These are phyloP conservation scores for Pythium rishiriense DNA, from an alignment of 352 stramenopile species.

Conservation along the genomic window DNA sequence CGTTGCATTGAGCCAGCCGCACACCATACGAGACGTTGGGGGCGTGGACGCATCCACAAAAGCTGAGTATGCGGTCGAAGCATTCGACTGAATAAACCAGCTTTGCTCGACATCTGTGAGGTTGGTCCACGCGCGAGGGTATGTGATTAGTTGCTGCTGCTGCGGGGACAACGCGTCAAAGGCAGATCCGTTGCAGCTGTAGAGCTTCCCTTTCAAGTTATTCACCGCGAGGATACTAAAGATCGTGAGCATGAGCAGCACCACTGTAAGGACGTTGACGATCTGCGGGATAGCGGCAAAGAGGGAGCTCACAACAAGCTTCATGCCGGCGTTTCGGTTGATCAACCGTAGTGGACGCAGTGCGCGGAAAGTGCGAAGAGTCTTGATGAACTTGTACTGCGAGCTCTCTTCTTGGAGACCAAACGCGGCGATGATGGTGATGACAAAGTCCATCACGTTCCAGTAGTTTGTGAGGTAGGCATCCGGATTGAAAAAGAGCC, in stretches of 20 bases:
- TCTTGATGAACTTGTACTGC: constrained; percentile 42
- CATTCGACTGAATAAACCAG: constrained; percentile 40
- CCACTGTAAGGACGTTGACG: constrained; percentile 75
- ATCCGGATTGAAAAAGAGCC: constrained; percentile 47
- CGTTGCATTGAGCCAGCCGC: constrained; percentile 35
- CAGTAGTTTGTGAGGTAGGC: constrained; percentile 80
- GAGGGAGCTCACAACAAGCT: constrained; percentile 87
- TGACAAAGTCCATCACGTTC: constrained; percentile 87
- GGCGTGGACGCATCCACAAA: background rate
- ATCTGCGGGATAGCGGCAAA: constrained; percentile 80
- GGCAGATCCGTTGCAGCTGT: constrained; percentile 48
- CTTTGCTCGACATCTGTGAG: constrained; percentile 37
- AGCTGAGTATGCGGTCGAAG: background rate
- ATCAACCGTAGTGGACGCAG: constrained; percentile 83
- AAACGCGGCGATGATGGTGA: constrained; percentile 51
- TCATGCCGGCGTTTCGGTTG: constrained; percentile 68
- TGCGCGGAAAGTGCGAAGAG: constrained; percentile 60
- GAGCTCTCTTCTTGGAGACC: constrained; percentile 27
- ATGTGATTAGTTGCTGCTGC: constrained; percentile 44
- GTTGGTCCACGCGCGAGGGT: constrained; percentile 46
- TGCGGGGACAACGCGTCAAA: constrained; percentile 39
- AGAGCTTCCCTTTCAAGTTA: constrained; percentile 90
- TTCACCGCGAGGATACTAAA: constrained; percentile 92
- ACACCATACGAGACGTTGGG: constrained; percentile 45
- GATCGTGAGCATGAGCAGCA: constrained; percentile 85